Evolutionary conservation across 2,329 filamentous ascomycete genomes (phyloP), one percentile per base, ranked within the genome.

Genomic region (Arthrobotrys musiformis): DNA sequence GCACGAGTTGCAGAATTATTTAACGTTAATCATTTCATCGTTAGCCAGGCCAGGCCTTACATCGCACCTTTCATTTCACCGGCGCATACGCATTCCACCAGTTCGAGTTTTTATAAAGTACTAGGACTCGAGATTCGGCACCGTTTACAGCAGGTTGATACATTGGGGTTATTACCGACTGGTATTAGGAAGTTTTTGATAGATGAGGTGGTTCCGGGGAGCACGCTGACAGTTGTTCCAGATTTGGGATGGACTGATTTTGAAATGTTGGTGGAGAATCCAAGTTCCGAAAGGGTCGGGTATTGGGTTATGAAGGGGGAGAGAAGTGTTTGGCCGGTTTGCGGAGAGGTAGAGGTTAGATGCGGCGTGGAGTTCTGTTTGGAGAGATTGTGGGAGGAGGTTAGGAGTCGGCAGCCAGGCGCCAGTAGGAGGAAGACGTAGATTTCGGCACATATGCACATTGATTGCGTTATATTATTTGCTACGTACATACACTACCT

Each of bases 11-110:
- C 91, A 5, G 91, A 94, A 84, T 88, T 94, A 9, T 95, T 95
- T 87, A 96, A 96, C 82, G 92, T 96, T 64, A 96, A 97, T 82
- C 94, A 97, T 85, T 97, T 96, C 84, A 93, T 98, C 79, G 90
- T 98, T 79, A 95, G 92, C 79, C 94, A 97, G 85, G 93, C 94
- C 0, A 88, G 94, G 2, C 94, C 94, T 0, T 97, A 97, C 83
- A 86, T 97, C 15, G 90, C 94, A 28, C 94, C 94, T 0, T 95
- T 97, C 81, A 90, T 91, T 78, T 91, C 90, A 52, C 92, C 94
- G 80, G 89, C 94, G 85, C 92, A 94, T 83, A 87, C 87, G 81
- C 88, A 85, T 62, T 90, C 85, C 82, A 83, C 88, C 33, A 88
- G 87, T 4, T 86, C 86, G 15, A 88, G 90, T 74, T 82, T 91